Conservation (phyloP, 2,329 filamentous ascomycete genomes). For the Dothidotthia symphoricarpi region DNA sequence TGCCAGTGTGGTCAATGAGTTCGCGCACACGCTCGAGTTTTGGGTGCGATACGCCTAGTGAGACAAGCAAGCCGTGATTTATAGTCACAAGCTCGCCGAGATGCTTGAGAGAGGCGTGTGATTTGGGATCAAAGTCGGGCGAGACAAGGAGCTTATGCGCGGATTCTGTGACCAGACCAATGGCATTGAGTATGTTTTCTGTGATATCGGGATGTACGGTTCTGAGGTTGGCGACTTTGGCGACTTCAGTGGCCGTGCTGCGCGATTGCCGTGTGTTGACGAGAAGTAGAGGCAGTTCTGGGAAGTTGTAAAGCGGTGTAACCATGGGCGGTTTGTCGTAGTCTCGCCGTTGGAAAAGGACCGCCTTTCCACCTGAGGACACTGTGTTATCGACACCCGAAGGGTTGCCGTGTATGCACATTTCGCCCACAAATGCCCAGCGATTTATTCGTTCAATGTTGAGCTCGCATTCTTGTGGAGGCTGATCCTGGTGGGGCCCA, state of each 20-base stretch:
- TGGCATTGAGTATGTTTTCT: slow-evolving; percentile 77
- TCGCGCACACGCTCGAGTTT: slow-evolving; percentile 88
- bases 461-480: slow-evolving; percentile 77
- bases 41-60: slow-evolving; percentile 91
- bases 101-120: slow-evolving; percentile 63
- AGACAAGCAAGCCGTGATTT: slow-evolving; percentile 90
- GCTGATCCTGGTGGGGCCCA: slow-evolving; percentile 89
- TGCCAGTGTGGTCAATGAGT: slow-evolving; percentile 74
- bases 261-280: slow-evolving; percentile 87
- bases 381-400: slow-evolving; percentile 98
- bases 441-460: slow-evolving; percentile 95
- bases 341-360: slow-evolving; percentile 81
- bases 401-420: slow-evolving; percentile 96
- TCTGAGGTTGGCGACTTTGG: slow-evolving; percentile 75
- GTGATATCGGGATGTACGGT: slow-evolving; percentile 73
- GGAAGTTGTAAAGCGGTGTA: slow-evolving; percentile 77
- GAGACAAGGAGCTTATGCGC: slow-evolving; percentile 56
- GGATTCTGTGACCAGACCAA: slow-evolving; percentile 68
- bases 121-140: slow-evolving; percentile 66
- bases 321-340: slow-evolving; percentile 76
- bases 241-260: slow-evolving; percentile 81
- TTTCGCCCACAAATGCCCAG: slow-evolving; percentile 95
- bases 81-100: slow-evolving; percentile 88
- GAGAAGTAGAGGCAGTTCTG: slow-evolving; percentile 83
- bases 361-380: slow-evolving; percentile 86